Conservation (phyloP, 345 rosid genomes). For the Populus nigra region DNA sequence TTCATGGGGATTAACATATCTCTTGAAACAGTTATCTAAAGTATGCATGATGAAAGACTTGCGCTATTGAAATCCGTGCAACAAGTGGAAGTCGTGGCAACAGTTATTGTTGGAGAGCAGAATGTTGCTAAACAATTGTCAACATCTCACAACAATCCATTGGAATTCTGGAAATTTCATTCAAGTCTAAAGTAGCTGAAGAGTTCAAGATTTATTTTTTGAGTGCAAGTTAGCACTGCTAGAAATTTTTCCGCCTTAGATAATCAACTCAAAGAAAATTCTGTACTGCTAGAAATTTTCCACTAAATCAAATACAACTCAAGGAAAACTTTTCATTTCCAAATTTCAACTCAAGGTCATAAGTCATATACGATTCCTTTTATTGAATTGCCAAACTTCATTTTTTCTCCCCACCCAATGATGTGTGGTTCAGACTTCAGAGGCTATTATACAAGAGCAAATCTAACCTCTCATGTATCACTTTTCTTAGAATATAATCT, state of each 20-base stretch:
- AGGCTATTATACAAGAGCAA: too few relatives aligned
- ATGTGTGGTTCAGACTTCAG: neutral
- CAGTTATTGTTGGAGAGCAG: neutral
- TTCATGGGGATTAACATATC: neutral
- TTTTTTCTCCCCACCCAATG: neutral
- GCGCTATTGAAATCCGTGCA: neutral
- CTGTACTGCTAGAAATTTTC: neutral
- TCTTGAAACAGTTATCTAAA: neutral
- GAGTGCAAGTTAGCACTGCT: neutral
- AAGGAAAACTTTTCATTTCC: neutral
- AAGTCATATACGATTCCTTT: neutral
- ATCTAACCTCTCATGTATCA: neutral
- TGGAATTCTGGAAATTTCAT: neutral
- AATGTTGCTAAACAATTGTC: neutral
- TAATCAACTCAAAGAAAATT: too few relatives aligned
- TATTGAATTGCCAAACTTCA: neutral
- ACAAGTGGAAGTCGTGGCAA: neutral
- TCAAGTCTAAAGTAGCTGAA: neutral
- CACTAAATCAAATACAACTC: neutral
- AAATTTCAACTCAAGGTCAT: neutral
- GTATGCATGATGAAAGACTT: neutral
- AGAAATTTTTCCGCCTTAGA: too few relatives aligned
- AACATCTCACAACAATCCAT: neutral
- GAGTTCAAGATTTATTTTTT: neutral
- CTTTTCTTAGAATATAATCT: neutral